Evolutionary conservation across 306 rosid genomes (phyloP).

Genomic region (Begonia masoniana): DNA sequence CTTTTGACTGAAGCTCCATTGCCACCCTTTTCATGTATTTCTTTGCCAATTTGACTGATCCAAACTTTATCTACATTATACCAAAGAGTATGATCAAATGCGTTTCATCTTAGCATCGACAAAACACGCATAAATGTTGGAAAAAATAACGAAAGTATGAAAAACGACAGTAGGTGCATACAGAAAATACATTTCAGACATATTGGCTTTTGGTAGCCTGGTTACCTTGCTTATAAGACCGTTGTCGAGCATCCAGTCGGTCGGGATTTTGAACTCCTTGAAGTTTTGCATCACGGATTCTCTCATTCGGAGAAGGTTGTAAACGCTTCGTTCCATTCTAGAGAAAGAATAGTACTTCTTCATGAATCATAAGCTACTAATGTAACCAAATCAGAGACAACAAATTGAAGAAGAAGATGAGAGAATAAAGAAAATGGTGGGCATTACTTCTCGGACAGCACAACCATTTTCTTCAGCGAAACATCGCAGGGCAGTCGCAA

Average conservation of each 20-base stretch:
- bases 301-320: slow-evolving; percentile 73
- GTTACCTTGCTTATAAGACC: slow-evolving; percentile 82
- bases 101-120: not conserved
- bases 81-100: slow-evolving; percentile 12
- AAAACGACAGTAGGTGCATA: not conserved
- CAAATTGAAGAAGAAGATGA: not conserved
- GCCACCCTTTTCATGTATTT: slow-evolving; percentile 90
- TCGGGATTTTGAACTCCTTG: slow-evolving; percentile 74
- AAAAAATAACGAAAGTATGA: not conserved
- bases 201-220: not conserved
- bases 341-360: slow-evolving; percentile 1
- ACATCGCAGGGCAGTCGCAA: slow-evolving; percentile 60
- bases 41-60: slow-evolving; percentile 86
- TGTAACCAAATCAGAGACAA: not conserved
- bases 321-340: slow-evolving; percentile 90
- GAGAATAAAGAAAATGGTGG: not conserved
- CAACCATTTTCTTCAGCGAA: slow-evolving; percentile 85
- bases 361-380: not conserved
- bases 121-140: too few relatives aligned
- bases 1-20: slow-evolving; percentile 83
- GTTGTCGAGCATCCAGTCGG: slow-evolving; percentile 93
- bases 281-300: slow-evolving; percentile 70
- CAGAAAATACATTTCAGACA: too few relatives aligned
- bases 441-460: slow-evolving; percentile 71
- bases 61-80: slow-evolving; percentile 53